Conservation (phyloP, 495 filamentous ascomycete genomes). For the Neurospora africana region DNA sequence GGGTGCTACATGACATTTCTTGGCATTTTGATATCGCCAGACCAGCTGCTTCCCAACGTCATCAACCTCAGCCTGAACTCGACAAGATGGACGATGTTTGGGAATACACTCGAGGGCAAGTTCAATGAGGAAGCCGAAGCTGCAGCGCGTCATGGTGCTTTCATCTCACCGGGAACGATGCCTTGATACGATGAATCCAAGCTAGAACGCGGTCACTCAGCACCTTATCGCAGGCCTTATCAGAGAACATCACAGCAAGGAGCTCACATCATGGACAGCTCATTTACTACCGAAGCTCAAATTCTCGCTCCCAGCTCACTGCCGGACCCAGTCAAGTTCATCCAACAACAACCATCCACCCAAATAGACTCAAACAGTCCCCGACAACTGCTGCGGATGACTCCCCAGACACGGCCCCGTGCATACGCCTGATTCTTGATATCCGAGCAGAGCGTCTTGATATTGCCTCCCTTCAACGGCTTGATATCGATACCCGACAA, state of each 20-base stretch:
- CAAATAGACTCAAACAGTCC: conserved; percentile 19
- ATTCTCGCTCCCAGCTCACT: neutral
- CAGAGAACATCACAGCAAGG: neutral
- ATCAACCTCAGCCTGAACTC: neutral
- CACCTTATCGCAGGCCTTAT: neutral
- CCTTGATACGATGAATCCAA: neutral
- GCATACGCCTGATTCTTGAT: conserved; percentile 33
- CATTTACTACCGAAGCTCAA: neutral
- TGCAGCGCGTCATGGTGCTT: neutral
- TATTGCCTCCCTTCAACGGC: conserved; percentile 27
- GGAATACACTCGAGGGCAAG: neutral
- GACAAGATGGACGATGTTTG: neutral
- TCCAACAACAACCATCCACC: neutral
- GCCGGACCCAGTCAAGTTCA: neutral
- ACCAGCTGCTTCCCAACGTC: neutral
- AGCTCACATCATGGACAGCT: neutral
- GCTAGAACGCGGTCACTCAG: neutral
- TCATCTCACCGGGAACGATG: neutral
- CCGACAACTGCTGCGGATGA: conserved; percentile 35
- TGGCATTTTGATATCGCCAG: neutral
- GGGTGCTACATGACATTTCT: neutral
- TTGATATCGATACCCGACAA: conserved; percentile 44
- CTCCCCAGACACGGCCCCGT: conserved; percentile 33
- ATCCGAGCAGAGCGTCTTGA: conserved; percentile 36
- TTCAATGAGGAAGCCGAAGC: neutral